Evolutionary conservation across 1,284 basidiomycete genomes (phyloP).

Genomic region (Apiotrichum mycotoxinovorans): DNA sequence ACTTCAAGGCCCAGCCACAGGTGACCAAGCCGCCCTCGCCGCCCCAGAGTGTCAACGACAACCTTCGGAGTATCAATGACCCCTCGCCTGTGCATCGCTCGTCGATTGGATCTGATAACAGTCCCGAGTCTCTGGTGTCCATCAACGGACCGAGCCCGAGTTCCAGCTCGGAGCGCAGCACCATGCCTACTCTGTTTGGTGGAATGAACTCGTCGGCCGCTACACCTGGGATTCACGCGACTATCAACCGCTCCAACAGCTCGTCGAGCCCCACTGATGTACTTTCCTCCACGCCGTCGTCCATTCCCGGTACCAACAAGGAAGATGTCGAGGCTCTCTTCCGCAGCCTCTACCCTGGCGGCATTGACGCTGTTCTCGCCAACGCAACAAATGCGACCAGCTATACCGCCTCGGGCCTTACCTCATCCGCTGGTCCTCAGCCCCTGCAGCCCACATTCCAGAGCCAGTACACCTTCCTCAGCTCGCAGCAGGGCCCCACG

Average conservation of each 20-base stretch:
- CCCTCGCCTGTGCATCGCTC: slow-evolving; percentile 9
- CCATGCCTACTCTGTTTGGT: slow-evolving; percentile 19
- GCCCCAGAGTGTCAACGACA: slow-evolving; percentile 34
- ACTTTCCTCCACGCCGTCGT: slow-evolving; percentile 11
- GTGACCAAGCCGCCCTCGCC: slow-evolving; percentile 40
- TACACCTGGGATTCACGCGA: not conserved
- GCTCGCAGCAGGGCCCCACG: slow-evolving; percentile 31
- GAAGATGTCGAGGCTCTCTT: slow-evolving; percentile 42
- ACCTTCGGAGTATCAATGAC: slow-evolving; percentile 35
- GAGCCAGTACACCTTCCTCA: slow-evolving; percentile 32
- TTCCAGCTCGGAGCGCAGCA: slow-evolving; percentile 6
- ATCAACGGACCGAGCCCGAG: slow-evolving; percentile 18
- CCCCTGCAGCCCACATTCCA: slow-evolving; percentile 1
- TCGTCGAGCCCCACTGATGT: slow-evolving; percentile 9
- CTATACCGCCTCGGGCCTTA: slow-evolving; percentile 2
- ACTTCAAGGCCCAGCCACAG: slow-evolving; percentile 15
- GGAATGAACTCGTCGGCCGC: not conserved
- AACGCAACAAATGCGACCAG: slow-evolving; percentile 2
- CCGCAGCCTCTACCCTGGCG: slow-evolving; percentile 43
- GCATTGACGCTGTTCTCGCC: slow-evolving; percentile 17
- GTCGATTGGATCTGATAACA: slow-evolving; percentile 8
- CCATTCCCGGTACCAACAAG: slow-evolving; percentile 17
- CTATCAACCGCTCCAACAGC: slow-evolving; percentile 2
- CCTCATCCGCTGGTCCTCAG: not conserved
- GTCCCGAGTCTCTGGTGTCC: slow-evolving; percentile 37